Percentiles rank a stretch among this genome's conserved stretches.
These are phyloP conservation scores for Stachybotrys chartarum DNA, from an alignment of 2,329 filamentous ascomycete genomes.

Conservation along the genomic window DNA sequence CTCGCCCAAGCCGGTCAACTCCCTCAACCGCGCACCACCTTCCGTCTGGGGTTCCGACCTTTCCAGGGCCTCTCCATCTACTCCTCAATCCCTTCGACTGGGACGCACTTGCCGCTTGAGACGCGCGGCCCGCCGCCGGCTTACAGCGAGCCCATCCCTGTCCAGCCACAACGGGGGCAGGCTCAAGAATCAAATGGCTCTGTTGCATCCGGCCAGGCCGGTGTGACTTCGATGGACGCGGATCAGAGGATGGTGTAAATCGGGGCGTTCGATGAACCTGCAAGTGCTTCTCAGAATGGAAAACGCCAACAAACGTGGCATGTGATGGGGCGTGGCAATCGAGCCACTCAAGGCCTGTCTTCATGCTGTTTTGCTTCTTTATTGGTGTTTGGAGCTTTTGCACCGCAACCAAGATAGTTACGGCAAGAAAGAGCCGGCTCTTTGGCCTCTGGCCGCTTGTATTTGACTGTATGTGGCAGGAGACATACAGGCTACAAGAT, in stretches of 20 bases:
- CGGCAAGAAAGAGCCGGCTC: too few relatives aligned
- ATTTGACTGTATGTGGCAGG: too few relatives aligned
- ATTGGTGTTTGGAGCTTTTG: too few relatives aligned
- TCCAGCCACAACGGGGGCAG: background rate
- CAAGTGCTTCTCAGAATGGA: too few relatives aligned
- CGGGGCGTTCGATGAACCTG: background rate
- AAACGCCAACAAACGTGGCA: too few relatives aligned
- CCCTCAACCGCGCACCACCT: background rate
- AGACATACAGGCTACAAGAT: too few relatives aligned
- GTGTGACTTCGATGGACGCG: background rate
- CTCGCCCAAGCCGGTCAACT: background rate
- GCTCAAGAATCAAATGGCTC: background rate
- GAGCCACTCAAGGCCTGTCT: too few relatives aligned
- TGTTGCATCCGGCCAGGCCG: background rate
- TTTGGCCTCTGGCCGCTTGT: too few relatives aligned
- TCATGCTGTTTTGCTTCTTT: too few relatives aligned
- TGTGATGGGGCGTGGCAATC: too few relatives aligned
- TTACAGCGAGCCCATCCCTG: background rate
- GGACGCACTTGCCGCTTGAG: background rate
- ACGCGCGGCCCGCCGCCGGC: background rate
- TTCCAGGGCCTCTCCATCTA: background rate
- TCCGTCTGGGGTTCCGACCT: background rate
- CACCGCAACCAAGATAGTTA: too few relatives aligned
- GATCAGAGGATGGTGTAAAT: background rate
- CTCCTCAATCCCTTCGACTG: background rate